Evolutionary conservation across 352 stramenopile genomes (phyloP).

Genomic region (Globisporangium iwayamae): DNA sequence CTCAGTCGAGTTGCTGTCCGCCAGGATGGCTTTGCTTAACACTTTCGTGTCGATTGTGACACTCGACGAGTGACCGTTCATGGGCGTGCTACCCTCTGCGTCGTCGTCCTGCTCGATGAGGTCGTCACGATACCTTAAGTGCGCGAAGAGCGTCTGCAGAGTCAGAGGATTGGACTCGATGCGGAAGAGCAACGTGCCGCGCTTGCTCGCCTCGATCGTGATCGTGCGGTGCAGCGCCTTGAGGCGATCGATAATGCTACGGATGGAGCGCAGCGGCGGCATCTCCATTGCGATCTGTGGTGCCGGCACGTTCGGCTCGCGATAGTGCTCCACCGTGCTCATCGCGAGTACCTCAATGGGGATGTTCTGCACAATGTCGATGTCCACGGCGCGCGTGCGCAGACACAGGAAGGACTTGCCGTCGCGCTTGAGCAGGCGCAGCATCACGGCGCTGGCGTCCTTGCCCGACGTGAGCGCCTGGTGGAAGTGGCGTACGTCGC

Average conservation of each 20-base stretch:
- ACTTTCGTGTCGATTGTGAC: constrained; percentile 80
- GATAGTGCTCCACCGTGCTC: constrained; percentile 66
- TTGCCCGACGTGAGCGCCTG: constrained; percentile 73
- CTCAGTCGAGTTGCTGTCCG: constrained; percentile 64
- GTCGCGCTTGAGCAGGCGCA: constrained; percentile 80
- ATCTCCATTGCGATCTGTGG: constrained; percentile 83
- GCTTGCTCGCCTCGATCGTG: constrained; percentile 69
- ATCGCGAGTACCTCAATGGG: constrained; percentile 79
- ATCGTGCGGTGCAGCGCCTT: constrained; percentile 74
- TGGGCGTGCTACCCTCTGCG: constrained; percentile 16
- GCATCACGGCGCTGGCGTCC: constrained; percentile 74
- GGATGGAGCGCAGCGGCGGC: constrained; percentile 57
- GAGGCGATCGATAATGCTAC: constrained; percentile 69
- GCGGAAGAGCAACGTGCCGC: constrained; percentile 59
- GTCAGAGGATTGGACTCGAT: constrained; percentile 71
- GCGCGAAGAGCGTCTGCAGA: constrained; percentile 74
- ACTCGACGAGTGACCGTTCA: constrained; percentile 29
- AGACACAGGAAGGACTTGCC: constrained; percentile 72
- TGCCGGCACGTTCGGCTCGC: constrained; percentile 69
- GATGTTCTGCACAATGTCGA: constrained; percentile 85
- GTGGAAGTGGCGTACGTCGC: constrained; percentile 70
- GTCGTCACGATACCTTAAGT: constrained; percentile 69
- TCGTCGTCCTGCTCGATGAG: constrained; percentile 53
- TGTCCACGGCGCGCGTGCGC: constrained; percentile 68
- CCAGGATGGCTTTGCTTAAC: constrained; percentile 70